phyloP scores from a whole-genome alignment of 176 grass and related monocot genomes.

The Phyllostachys edulis region DNA sequence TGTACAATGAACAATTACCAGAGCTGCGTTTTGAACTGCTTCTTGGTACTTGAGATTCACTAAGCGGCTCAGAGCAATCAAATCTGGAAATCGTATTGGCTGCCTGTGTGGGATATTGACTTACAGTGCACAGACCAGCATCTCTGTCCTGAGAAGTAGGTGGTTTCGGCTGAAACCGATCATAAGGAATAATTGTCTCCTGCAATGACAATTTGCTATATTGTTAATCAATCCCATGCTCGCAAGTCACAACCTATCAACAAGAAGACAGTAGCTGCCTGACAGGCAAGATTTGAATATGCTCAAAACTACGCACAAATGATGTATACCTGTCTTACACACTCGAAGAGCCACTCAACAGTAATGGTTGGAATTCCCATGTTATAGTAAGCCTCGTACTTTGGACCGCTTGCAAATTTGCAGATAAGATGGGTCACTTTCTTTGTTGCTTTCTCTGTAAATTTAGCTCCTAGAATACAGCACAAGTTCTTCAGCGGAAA shows the following conservation, averaged over 20 bases:
- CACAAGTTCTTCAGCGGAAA: slow-evolving; percentile 79
- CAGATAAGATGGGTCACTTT: slow-evolving; percentile 80
- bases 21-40: slow-evolving; percentile 50
- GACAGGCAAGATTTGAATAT: slow-evolving; percentile 8
- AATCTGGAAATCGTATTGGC: slow-evolving; percentile 35
- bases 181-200: slow-evolving; percentile 65
- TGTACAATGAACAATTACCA: slow-evolving; percentile 38
- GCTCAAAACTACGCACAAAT: slow-evolving; percentile 30
- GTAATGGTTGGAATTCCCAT: slow-evolving; percentile 58
- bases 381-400: slow-evolving; percentile 67
- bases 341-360: slow-evolving; percentile 82
- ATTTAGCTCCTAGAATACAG: slow-evolving; percentile 72
- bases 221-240: slow-evolving; percentile 11
- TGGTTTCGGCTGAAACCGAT: slow-evolving; percentile 64
- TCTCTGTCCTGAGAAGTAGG: slow-evolving; percentile 60
- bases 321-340: slow-evolving; percentile 63
- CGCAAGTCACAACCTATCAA: slow-evolving; percentile 1
- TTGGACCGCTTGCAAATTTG: slow-evolving; percentile 68
- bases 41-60: slow-evolving; percentile 28
- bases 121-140: slow-evolving; percentile 55
- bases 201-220: slow-evolving; percentile 32
- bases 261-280: slow-evolving; percentile 1
- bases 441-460: slow-evolving; percentile 57
- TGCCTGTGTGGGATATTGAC: slow-evolving; percentile 73
- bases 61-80: slow-evolving; percentile 41